Conservation (phyloP, 345 rosid species). For the Cardiospermum halicacabum region DNA sequence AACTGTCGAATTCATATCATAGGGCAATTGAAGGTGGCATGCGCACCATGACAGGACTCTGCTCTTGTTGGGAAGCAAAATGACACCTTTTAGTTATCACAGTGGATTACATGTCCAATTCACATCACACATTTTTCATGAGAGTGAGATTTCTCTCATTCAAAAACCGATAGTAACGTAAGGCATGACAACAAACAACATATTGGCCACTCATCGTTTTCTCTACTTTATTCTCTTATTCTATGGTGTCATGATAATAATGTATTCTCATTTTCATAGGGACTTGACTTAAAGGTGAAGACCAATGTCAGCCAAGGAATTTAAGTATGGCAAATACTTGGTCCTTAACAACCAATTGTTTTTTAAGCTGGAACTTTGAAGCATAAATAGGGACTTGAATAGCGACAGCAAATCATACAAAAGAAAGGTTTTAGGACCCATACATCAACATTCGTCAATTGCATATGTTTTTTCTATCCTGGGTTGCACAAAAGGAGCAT, state of each 20-base stretch:
- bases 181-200: background rate
- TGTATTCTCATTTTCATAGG: too few relatives aligned
- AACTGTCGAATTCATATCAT: background rate
- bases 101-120: background rate
- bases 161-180: background rate
- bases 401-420: background rate
- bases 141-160: background rate
- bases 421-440: background rate
- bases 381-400: background rate
- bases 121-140: background rate
- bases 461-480: background rate
- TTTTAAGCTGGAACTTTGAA: too few relatives aligned
- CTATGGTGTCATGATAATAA: too few relatives aligned
- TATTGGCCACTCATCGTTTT: too few relatives aligned
- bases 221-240: too few relatives aligned
- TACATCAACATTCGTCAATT: background rate
- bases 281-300: too few relatives aligned
- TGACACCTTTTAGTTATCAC: too few relatives aligned
- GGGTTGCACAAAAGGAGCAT: conserved; percentile 15
- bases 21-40: background rate
- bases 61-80: too few relatives aligned
- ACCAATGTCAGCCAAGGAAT: too few relatives aligned
- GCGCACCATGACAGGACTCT: too few relatives aligned
- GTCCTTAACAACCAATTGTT: too few relatives aligned
- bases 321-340: too few relatives aligned